Conservation (phyloP, 2,329 filamentous ascomycete species). For the Colletotrichum coccodes region DNA sequence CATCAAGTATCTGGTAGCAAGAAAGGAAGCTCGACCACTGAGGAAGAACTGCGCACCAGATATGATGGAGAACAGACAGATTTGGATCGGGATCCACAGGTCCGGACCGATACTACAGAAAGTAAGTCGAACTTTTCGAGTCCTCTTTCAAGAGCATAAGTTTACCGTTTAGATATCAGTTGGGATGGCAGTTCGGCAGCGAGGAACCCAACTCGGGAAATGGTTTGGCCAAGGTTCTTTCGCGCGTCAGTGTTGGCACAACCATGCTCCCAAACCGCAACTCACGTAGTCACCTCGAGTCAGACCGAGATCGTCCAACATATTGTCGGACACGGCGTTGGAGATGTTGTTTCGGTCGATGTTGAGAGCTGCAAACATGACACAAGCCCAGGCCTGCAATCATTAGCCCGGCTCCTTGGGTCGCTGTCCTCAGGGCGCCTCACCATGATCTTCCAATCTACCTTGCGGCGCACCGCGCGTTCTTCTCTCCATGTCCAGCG, state of each 20-base stretch:
- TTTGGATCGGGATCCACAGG: constrained; percentile 43
- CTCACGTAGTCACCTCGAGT: constrained; percentile 42
- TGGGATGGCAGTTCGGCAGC: constrained; percentile 70
- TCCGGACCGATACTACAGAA: constrained; percentile 39
- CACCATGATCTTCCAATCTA: constrained; percentile 49
- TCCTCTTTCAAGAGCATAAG: constrained; percentile 45
- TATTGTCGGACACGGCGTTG: constrained; percentile 39
- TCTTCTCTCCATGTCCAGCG: constrained; percentile 48
- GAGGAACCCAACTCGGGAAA: constrained; percentile 64
- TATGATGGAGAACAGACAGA: constrained; percentile 33
- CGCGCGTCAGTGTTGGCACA: constrained; percentile 17
- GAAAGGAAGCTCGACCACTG: constrained; percentile 48
- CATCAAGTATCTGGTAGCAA: constrained; percentile 50
- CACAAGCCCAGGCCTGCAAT: constrained; percentile 39
- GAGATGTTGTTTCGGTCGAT: constrained; percentile 38
- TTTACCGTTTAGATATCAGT: constrained; percentile 63
- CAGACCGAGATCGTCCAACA: constrained; percentile 53
- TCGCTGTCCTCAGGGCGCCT: too few relatives aligned
- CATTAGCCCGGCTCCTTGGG: constrained; percentile 32
- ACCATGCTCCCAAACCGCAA: background rate
- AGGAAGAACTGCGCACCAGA: constrained; percentile 42
- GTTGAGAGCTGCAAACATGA: constrained; percentile 40
- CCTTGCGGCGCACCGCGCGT: constrained; percentile 38
- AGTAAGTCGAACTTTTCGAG: background rate
- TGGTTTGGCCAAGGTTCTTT: constrained; percentile 63